phyloP scores from a whole-genome alignment of 2,329 filamentous ascomycete genomes.

The Zymoseptoria brevis region DNA sequence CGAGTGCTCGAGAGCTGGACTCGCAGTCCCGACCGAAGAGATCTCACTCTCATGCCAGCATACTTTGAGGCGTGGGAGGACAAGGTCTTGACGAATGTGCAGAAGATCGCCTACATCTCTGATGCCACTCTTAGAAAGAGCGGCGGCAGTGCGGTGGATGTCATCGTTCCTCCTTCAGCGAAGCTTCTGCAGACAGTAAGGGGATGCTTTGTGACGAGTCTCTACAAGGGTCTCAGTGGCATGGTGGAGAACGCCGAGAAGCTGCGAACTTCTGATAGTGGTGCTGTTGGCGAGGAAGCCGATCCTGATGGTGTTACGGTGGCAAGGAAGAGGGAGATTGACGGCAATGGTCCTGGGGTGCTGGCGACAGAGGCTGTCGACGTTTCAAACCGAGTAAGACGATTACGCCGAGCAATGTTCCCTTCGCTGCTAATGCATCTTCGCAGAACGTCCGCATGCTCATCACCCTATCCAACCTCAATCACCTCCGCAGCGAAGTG shows the following conservation, averaged over 20 bases:
- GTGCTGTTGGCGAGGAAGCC: slow-evolving; percentile 41
- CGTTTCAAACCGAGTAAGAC: slow-evolving; percentile 45
- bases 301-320: slow-evolving; percentile 44
- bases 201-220: slow-evolving; percentile 82
- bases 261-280: slow-evolving; percentile 23
- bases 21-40: slow-evolving; percentile 68
- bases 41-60: slow-evolving; percentile 84
- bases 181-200: slow-evolving; percentile 88
- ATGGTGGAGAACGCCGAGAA: slow-evolving; percentile 81
- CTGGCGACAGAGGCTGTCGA: slow-evolving; percentile 43
- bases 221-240: slow-evolving; percentile 89
- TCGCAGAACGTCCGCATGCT: slow-evolving; percentile 72
- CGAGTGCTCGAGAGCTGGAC: slow-evolving; percentile 93
- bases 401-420: too few relatives aligned
- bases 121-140: slow-evolving; percentile 58
- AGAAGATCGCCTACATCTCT: slow-evolving; percentile 89
- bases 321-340: slow-evolving; percentile 11
- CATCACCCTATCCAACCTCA: slow-evolving; percentile 85
- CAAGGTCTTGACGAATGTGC: slow-evolving; percentile 73
- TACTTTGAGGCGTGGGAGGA: slow-evolving; percentile 81
- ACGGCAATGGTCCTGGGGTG: slow-evolving; percentile 30
- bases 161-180: slow-evolving; percentile 74
- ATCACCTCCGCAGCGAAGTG: slow-evolving; percentile 69
- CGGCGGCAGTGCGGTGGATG: slow-evolving; percentile 62
- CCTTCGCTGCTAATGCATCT: too few relatives aligned